These are phyloP conservation scores for Murraya paniculata DNA, from an alignment of 345 rosid species.

Conservation along the genomic window DNA sequence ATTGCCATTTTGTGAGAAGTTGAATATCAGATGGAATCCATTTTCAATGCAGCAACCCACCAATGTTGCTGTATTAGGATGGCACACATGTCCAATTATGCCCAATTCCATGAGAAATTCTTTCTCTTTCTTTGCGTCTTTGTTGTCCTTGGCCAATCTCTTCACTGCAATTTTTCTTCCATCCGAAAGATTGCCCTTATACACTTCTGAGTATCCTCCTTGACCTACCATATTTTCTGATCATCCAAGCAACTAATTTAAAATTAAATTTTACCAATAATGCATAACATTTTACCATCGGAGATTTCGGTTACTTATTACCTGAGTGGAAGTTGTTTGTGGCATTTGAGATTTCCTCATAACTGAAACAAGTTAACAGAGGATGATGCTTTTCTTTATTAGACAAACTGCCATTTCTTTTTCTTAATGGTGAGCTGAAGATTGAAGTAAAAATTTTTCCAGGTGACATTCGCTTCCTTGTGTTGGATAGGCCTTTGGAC, in stretches of 20 bases:
- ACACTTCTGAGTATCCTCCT: conserved; percentile 94
- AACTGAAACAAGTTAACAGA: conserved; percentile 63
- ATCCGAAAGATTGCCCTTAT: conserved; percentile 75
- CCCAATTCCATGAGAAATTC: conserved; percentile 88
- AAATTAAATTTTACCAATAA: neutral
- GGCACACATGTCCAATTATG: conserved; percentile 71
- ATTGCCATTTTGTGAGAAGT: conserved; percentile 76
- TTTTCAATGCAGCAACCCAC: conserved; percentile 86
- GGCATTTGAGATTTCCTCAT: conserved; percentile 66
- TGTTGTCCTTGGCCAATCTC: conserved; percentile 74
- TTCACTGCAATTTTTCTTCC: conserved; percentile 80
- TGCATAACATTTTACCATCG: no score
- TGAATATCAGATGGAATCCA: conserved; percentile 82
- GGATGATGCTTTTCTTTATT: conserved; percentile 44
- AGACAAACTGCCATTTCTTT: conserved; percentile 31
- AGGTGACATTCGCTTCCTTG: conserved; percentile 39
- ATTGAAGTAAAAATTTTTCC: conserved; percentile 51
- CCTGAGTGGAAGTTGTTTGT: conserved; percentile 72
- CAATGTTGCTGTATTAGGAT: conserved; percentile 75
- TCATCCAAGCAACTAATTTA: conserved; percentile 1
- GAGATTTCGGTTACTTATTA: conserved; percentile 7
- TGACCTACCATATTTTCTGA: conserved; percentile 71
- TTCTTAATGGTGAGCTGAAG: conserved; percentile 53
- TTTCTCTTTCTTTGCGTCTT: conserved; percentile 72
- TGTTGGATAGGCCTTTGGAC: conserved; percentile 20